Base-by-base conservation (phyloP, 2,329 filamentous ascomycete species). In the Cucurbitaria berberidis region DNA sequence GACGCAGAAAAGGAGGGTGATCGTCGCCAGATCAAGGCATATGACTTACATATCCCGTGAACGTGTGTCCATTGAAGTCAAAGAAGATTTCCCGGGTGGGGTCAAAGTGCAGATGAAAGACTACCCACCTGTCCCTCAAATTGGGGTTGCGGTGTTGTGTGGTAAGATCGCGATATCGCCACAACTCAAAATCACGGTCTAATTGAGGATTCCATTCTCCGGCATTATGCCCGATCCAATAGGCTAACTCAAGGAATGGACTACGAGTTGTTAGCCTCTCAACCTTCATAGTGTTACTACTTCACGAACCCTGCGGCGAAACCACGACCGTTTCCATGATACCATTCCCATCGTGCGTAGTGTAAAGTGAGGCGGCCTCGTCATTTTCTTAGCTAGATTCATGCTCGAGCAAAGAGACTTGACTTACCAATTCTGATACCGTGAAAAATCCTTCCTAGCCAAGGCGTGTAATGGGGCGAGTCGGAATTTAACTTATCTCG, bases 81-180 rank as follows among this genome's bases (percentile, higher is more conserved):
- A 2, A 9, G 21, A 27, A 27, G 11, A 26, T 16, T 6, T n/a
- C 21, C 7, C 26, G 39, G 9, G 4, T 19, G 26, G 21, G 3
- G 26, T 42, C 18, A 11, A 49, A 36, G 29, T 49, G 46, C 11
- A 49, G 19, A 29, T 49, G 46, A 16, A 49, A 38, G 2, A 49
- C 27, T 1, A 49, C 46, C 46, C 46, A 49, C 26, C 36, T 39
- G 10, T 42, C 46, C 13, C 26, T 38, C 13, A 26, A 5, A 16
- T 7, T 4, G 2, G 11, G 16, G 26, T 2, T 11, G n/a, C 29
- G 38, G 2, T 9, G 13, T 26, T 13, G 3, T 19, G 19, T 34
- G n/a, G 19, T 13, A 3, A 34, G 15, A n/a, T 34, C 30, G 16
- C 30, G 30, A 34, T 34, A 34, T 8, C 30, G 30, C 46, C 36